Evolutionary conservation across 257 asterid genomes (phyloP).

Genomic region (Gentiana dahurica): DNA sequence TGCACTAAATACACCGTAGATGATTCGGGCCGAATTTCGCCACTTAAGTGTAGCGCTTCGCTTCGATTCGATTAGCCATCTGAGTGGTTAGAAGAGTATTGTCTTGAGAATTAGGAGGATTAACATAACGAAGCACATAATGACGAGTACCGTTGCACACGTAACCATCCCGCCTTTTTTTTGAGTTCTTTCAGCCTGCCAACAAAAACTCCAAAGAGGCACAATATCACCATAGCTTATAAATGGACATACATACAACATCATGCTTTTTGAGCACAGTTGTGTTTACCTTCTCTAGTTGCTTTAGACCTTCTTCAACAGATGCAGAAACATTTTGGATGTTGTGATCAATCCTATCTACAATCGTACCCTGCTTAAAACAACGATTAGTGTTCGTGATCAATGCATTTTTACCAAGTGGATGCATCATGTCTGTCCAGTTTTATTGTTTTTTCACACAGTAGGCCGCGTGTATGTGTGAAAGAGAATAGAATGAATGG

Average conservation of each 20-base stretch:
- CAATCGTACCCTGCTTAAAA: conserved; percentile 84
- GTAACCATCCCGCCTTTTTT: conserved; percentile 93
- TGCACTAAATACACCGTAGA: neutral
- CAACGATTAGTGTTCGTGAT: conserved; percentile 1
- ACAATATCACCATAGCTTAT: neutral
- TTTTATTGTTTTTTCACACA: too few species aligned
- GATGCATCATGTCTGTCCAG: too few species aligned
- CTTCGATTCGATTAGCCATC: neutral
- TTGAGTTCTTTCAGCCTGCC: conserved; percentile 92
- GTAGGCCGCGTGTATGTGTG: conserved; percentile 4
- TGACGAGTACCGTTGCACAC: conserved; percentile 80
- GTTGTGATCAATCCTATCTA: conserved; percentile 91
- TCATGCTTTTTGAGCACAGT: neutral
- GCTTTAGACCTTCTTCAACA: conserved; percentile 97
- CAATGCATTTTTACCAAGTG: neutral
- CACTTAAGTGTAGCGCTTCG: too few species aligned
- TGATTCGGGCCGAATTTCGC: too few species aligned
- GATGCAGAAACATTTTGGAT: conserved; percentile 90
- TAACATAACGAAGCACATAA: conserved; percentile 89
- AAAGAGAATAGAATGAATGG: conserved; percentile 1
- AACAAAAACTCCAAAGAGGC: neutral
- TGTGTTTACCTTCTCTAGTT: conserved; percentile 66
- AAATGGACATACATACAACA: neutral
- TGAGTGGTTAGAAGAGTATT: conserved; percentile 44
- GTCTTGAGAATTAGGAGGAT: conserved; percentile 76